Percentiles rank a stretch among this genome's conserved stretches.
Evolutionary conservation across 441 rosid genomes (phyloP).

Genomic region (Euphorbia celastroides): DNA sequence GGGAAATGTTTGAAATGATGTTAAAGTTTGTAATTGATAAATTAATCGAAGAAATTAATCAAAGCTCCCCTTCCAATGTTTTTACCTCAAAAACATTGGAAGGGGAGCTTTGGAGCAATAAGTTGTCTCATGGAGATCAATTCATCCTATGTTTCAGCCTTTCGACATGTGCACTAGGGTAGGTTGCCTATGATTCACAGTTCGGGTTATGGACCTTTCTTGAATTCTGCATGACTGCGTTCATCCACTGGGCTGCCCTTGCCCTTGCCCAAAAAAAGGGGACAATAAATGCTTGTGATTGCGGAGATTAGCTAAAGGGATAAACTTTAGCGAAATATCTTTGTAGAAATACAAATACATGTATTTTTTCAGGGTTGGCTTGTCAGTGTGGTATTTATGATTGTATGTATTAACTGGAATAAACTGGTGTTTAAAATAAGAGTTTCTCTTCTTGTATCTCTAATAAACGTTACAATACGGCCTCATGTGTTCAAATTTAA

Average conservation of each 20-base stretch:
- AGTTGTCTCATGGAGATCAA: too few species aligned
- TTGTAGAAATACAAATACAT: neutral
- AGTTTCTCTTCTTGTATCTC: neutral
- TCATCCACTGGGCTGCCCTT: too few species aligned
- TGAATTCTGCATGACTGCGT: too few species aligned
- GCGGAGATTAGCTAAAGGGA: neutral
- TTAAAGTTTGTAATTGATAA: neutral
- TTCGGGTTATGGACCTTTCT: too few species aligned
- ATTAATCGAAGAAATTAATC: neutral
- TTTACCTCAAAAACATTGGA: neutral
- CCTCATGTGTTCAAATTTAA: conserved; percentile 12
- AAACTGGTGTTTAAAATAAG: neutral
- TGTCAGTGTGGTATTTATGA: neutral
- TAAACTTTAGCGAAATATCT: neutral
- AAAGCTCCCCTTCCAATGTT: neutral
- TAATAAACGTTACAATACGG: neutral
- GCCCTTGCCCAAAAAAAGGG: neutral
- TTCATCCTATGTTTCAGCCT: too few species aligned
- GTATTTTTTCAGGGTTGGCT: neutral
- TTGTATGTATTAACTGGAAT: neutral
- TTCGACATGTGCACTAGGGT: too few species aligned
- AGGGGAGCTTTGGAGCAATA: too few species aligned
- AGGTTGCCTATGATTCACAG: too few species aligned
- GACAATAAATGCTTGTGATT: neutral
- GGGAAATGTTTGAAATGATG: neutral